Percentiles rank a stretch among this genome's conserved stretches.
Conservation (phyloP, 2,329 filamentous ascomycete genomes). For the Sporothrix schenckii region DNA sequence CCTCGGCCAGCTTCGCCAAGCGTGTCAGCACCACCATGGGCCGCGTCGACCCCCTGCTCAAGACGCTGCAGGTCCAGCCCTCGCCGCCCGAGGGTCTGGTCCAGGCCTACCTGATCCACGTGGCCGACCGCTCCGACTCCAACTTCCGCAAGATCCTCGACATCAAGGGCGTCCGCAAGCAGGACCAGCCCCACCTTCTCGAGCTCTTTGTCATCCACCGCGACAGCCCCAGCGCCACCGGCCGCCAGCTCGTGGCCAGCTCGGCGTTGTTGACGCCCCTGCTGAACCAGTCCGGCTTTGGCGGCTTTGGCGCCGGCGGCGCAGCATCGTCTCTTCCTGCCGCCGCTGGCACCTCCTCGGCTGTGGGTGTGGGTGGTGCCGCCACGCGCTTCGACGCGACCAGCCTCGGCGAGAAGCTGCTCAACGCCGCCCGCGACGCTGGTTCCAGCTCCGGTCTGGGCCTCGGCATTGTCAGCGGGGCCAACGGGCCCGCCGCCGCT, state of each 20-base stretch:
- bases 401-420: constrained; percentile 76
- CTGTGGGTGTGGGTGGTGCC: too few relatives aligned
- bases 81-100: constrained; percentile 91
- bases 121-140: constrained; percentile 86
- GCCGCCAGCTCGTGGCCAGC: constrained; percentile 69
- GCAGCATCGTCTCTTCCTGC: constrained; percentile 45
- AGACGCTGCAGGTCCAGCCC: constrained; percentile 91
- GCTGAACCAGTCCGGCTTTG: constrained; percentile 51
- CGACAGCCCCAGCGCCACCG: constrained; percentile 66
- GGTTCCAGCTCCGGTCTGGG: constrained; percentile 35
- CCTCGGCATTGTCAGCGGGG: constrained; percentile 26
- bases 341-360: not conserved
- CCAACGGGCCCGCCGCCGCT: not conserved
- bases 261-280: constrained; percentile 73
- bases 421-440: constrained; percentile 82
- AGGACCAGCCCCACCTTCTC: constrained; percentile 78
- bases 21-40: constrained; percentile 82
- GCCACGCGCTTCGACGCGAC: constrained; percentile 33
- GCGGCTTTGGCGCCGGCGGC: constrained; percentile 42
- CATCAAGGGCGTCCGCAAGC: constrained; percentile 85
- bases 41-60: constrained; percentile 88
- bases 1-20: constrained; percentile 71
- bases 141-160: constrained; percentile 98
- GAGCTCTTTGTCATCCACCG: constrained; percentile 83
- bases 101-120: constrained; percentile 96